Evolutionary conservation across 257 asterid genomes (phyloP).

Genomic region (Rehmannia glutinosa): DNA sequence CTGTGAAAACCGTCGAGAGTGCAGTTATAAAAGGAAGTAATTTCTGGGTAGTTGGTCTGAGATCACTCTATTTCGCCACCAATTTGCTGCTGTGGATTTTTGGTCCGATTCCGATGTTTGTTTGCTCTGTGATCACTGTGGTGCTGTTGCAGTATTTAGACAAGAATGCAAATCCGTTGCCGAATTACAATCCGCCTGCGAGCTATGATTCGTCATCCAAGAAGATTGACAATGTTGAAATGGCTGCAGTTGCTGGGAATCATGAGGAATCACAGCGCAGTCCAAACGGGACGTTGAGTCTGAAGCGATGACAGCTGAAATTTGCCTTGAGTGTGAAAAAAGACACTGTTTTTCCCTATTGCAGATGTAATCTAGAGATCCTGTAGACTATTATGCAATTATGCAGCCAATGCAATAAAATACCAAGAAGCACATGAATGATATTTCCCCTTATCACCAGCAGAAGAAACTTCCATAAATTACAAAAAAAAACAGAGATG

Average conservation of each 20-base stretch:
- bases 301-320: neutral
- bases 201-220: neutral
- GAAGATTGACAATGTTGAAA: constrained; percentile 24
- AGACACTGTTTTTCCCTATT: neutral
- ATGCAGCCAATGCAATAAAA: neutral
- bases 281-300: constrained; percentile 10
- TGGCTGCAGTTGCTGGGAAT: constrained; percentile 1
- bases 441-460: too few relatives aligned
- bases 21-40: constrained; percentile 40
- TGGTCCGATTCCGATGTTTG: constrained; percentile 52
- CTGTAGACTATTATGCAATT: neutral
- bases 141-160: constrained; percentile 29
- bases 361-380: constrained; percentile 1
- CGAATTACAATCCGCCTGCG: constrained; percentile 13
- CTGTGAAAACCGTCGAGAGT: constrained; percentile 26
- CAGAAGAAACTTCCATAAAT: neutral
- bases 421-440: neutral
- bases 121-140: constrained; percentile 30
- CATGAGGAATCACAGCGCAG: constrained; percentile 13
- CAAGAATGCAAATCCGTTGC: constrained; percentile 28
- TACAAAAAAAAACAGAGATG: too few relatives aligned
- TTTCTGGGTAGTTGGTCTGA: constrained; percentile 46
- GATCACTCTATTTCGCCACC: constrained; percentile 48
- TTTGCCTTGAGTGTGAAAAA: neutral
- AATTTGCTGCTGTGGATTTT: constrained; percentile 51